These are phyloP conservation scores for Tausonia pullulans DNA, from an alignment of 1,284 basidiomycete genomes.

Conservation along the genomic window DNA sequence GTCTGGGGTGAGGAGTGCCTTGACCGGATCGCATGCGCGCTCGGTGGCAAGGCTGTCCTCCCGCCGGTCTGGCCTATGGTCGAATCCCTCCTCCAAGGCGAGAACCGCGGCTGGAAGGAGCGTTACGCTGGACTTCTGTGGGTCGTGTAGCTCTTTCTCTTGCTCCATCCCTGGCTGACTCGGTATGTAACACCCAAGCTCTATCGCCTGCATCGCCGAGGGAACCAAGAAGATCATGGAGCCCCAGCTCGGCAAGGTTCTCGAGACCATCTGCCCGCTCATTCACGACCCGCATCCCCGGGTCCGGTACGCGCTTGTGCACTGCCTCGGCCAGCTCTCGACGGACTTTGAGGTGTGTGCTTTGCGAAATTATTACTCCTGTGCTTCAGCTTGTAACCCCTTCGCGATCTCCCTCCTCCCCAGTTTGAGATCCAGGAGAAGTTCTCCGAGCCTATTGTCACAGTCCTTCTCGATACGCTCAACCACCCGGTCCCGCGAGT, in stretches of 20 bases:
- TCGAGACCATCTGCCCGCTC: conserved; percentile 62
- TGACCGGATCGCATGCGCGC: conserved; percentile 59
- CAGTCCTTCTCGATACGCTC: conserved; percentile 10
- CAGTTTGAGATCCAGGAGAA: conserved; percentile 8
- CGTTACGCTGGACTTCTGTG: conserved; percentile 64
- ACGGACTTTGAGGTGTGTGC: conserved; percentile 57
- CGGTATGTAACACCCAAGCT: neutral
- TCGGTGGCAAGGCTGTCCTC: conserved; percentile 53
- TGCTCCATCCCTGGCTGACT: conserved; percentile 9
- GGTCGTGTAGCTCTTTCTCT: conserved; percentile 15
- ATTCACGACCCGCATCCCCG: conserved; percentile 66
- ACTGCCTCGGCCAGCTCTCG: conserved; percentile 74
- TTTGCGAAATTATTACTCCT: neutral
- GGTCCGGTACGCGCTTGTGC: conserved; percentile 71
- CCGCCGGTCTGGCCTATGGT: conserved; percentile 65
- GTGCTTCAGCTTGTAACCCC: neutral
- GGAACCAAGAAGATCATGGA: conserved; percentile 50
- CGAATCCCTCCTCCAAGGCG: conserved; percentile 60
- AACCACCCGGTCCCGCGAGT: conserved; percentile 42
- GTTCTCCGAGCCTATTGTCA: conserved; percentile 4
- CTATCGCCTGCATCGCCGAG: conserved; percentile 63
- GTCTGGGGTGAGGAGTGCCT: conserved; percentile 65
- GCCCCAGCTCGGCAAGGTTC: conserved; percentile 60
- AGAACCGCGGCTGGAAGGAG: conserved; percentile 48
- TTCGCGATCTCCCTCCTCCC: neutral